These are phyloP conservation scores for Endocarpon pusillum DNA, from an alignment of 495 filamentous ascomycete genomes.

Conservation along the genomic window DNA sequence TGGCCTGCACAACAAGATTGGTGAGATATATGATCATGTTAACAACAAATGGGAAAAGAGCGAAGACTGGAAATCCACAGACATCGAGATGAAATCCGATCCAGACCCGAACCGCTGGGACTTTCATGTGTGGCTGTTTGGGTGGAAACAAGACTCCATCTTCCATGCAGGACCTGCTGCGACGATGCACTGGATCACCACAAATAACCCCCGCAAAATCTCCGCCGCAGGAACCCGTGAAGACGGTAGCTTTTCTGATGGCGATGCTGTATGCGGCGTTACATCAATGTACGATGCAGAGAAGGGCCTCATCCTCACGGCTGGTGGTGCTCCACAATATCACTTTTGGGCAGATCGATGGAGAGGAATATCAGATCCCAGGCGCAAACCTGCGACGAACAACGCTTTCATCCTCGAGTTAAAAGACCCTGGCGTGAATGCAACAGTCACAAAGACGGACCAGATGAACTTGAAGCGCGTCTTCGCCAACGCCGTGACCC, in stretches of 20 bases:
- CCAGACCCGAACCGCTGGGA: slow-evolving; percentile 28
- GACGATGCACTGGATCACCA: slow-evolving; percentile 41
- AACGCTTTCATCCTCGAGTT: neutral
- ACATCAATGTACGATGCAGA: slow-evolving; percentile 40
- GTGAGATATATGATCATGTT: slow-evolving; percentile 33
- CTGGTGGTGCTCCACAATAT: slow-evolving; percentile 33
- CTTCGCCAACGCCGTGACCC: slow-evolving; percentile 36
- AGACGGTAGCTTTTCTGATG: slow-evolving; percentile 19
- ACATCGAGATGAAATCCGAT: slow-evolving; percentile 13
- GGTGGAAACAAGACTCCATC: slow-evolving; percentile 34
- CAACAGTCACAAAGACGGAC: slow-evolving; percentile 16
- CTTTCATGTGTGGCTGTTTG: slow-evolving; percentile 46
- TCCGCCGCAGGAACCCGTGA: slow-evolving; percentile 17
- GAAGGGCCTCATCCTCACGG: slow-evolving; percentile 34
- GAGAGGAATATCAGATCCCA: too few species aligned
- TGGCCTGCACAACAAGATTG: slow-evolving; percentile 32
- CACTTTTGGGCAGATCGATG: too few species aligned
- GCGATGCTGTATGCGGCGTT: slow-evolving; percentile 35
- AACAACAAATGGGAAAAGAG: slow-evolving; percentile 28
- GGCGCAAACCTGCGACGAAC: neutral
- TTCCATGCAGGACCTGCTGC: slow-evolving; percentile 41
- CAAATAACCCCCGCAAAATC: slow-evolving; percentile 21
- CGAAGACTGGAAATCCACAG: slow-evolving; percentile 22
- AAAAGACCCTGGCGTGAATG: slow-evolving; percentile 4
- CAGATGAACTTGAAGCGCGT: slow-evolving; percentile 29